A percentile compares a stretch with the other conserved stretches of the same genome.
Evolutionary conservation across 148 eudicot genomes (phyloP).

Genomic region (Cornus suecica): DNA sequence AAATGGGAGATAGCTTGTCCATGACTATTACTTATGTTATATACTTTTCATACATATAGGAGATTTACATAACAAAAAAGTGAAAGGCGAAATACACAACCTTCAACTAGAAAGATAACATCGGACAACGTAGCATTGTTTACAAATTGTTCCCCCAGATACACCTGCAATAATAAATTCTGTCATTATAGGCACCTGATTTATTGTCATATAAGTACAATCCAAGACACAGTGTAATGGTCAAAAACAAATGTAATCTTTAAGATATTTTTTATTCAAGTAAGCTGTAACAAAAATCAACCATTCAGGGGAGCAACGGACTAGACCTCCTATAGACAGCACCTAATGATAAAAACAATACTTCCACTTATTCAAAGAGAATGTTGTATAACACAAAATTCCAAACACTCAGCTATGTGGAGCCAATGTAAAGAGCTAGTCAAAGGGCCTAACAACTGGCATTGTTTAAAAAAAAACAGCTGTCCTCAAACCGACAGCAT

Average conservation of each 20-base stretch:
- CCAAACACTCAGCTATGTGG: too few species aligned
- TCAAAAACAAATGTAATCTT: neutral
- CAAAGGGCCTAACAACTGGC: neutral
- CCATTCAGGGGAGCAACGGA: neutral
- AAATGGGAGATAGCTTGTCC: neutral
- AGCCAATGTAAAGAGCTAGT: neutral
- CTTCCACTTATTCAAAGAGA: neutral
- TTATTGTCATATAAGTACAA: neutral
- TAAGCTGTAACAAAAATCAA: neutral
- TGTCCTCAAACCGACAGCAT: too few species aligned
- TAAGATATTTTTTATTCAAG: neutral
- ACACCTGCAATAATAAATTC: constrained; percentile 54
- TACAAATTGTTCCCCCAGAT: constrained; percentile 87
- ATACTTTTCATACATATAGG: neutral
- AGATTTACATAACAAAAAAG: constrained; percentile 5
- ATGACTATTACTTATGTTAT: neutral
- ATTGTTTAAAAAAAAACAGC: too few species aligned
- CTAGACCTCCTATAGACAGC: neutral
- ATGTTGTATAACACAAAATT: too few species aligned
- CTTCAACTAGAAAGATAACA: constrained; percentile 85
- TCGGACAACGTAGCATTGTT: constrained; percentile 81
- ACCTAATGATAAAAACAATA: neutral
- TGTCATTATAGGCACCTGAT: constrained; percentile 5
- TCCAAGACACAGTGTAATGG: neutral
- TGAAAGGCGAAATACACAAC: constrained; percentile 26